Conservation (phyloP, 2,329 filamentous ascomycete species). For the Nemania sp. region DNA sequence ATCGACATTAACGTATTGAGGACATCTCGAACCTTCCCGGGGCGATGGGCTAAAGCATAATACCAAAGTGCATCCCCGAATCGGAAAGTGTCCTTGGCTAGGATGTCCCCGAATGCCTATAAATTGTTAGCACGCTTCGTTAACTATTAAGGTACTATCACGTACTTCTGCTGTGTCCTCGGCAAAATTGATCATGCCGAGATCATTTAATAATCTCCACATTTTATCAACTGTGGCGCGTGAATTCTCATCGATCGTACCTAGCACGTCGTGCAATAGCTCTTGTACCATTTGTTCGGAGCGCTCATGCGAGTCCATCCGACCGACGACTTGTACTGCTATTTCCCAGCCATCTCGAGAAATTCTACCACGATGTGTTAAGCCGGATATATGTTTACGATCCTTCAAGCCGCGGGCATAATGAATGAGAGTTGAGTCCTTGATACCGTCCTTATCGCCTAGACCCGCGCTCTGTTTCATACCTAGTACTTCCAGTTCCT, state of each 20-base stretch:
- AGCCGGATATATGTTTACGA: slow-evolving; percentile 61
- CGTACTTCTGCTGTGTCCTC: slow-evolving; percentile 85
- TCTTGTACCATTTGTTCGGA: slow-evolving; percentile 80
- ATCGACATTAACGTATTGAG: slow-evolving; percentile 88
- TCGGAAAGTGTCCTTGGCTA: slow-evolving; percentile 77
- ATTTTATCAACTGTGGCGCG: slow-evolving; percentile 82
- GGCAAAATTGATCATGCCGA: slow-evolving; percentile 83
- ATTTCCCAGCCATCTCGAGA: slow-evolving; percentile 86
- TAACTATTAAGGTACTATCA: slow-evolving; percentile 29
- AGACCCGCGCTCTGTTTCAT: slow-evolving; percentile 67
- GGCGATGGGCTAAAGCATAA: slow-evolving; percentile 85
- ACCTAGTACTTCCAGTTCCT: slow-evolving; percentile 86
- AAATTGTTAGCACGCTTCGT: slow-evolving; percentile 45
- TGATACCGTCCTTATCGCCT: slow-evolving; percentile 73
- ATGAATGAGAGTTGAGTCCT: slow-evolving; percentile 80
- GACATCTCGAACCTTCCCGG: slow-evolving; percentile 83
- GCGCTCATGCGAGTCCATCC: slow-evolving; percentile 78
- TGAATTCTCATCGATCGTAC: slow-evolving; percentile 72
- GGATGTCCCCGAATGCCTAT: slow-evolving; percentile 84
- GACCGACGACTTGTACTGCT: slow-evolving; percentile 82
- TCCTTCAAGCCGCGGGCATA: slow-evolving; percentile 79
- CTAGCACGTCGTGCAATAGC: slow-evolving; percentile 76
- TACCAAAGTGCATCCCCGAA: slow-evolving; percentile 92
- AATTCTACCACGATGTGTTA: slow-evolving; percentile 49
- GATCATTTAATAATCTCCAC: slow-evolving; percentile 79